Base-by-base conservation (phyloP, 169 alveolate species). In the Cryptosporidium viatorum region DNA sequence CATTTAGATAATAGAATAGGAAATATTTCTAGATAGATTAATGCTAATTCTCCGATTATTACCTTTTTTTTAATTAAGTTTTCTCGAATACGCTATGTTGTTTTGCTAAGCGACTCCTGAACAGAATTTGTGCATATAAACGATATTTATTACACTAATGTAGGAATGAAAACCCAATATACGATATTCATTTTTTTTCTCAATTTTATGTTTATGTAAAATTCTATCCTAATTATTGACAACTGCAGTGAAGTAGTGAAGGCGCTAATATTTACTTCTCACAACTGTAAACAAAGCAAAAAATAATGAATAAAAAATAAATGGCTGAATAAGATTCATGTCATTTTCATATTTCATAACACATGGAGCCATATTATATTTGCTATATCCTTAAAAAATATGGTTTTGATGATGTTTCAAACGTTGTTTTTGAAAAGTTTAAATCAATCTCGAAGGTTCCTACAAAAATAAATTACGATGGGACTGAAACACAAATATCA, bases 331-430 rank as follows among this genome's bases (percentile, higher is more conserved):
- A 23, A 55, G 37, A 26, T n/a, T 16, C 12, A 55, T 26, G 55
- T n/a, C 67, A 55, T n/a, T 55, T 55, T 55, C 35, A 21, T n/a
- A 55, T 55, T 23, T 52, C n/a, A 55, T 8, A 14, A 55, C 16
- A 21, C 29, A 55, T 55, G 67, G 67, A 55, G 67, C 74, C 65
- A 37, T 80, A 37, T 65, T 41, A 58, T 18, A 59, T 80, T 18
- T 80, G 89, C 26, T 21, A 43, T 59, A 18, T 80, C 26, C 45
- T 80, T 3, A 58, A 80, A 21, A 18, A 65, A 45, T 80, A 26
- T 80, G 89, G 89, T 62, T 58, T 80, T 6, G 75, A 80, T 18
- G 89, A 80, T 23, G 68, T 65, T 52, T 80, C 89, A 80, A 67
- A 59, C 51, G 45, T 10, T 4, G 59, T 65, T 62, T 80, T 43